Evolutionary conservation across 2,329 filamentous ascomycete species (phyloP).

Genomic region (Eurotiales sp.): DNA sequence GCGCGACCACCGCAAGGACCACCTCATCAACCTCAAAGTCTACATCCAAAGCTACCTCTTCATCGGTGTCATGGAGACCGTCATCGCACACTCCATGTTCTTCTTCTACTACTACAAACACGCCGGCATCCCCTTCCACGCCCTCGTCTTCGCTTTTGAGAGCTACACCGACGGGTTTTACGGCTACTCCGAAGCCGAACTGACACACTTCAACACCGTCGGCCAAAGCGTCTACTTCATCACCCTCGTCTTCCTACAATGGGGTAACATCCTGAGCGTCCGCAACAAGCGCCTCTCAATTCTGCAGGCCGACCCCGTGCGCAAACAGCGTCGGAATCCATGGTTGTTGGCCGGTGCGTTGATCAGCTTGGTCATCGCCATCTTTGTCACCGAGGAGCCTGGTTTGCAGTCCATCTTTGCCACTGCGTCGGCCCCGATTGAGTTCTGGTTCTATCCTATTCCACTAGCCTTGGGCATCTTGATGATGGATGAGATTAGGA

Average conservation of each 20-base stretch:
- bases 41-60: slow-evolving; percentile 53
- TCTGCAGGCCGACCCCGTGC: slow-evolving; percentile 50
- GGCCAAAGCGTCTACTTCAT: slow-evolving; percentile 55
- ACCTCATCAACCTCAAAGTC: slow-evolving; percentile 52
- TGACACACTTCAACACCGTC: slow-evolving; percentile 47
- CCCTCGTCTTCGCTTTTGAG: slow-evolving; percentile 52
- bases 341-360: slow-evolving; percentile 48
- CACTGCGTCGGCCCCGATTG: slow-evolving; percentile 49
- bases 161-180: slow-evolving; percentile 48
- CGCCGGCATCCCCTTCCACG: slow-evolving; percentile 46
- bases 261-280: slow-evolving; percentile 51
- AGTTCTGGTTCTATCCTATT: slow-evolving; percentile 53
- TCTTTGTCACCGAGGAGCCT: slow-evolving; percentile 53
- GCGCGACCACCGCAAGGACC: slow-evolving; percentile 49
- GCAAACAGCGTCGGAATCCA: slow-evolving; percentile 46
- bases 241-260: slow-evolving; percentile 52
- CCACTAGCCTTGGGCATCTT: slow-evolving; percentile 51
- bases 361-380: slow-evolving; percentile 49
- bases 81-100: slow-evolving; percentile 51
- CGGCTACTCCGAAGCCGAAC: slow-evolving; percentile 45
- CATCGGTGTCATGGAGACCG: slow-evolving; percentile 50
- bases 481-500: slow-evolving; percentile 52
- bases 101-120: slow-evolving; percentile 51
- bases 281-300: slow-evolving; percentile 52
- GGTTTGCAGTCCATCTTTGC: slow-evolving; percentile 49